Conservation (phyloP, 2,329 filamentous ascomycete genomes). For the Nothomitra cinnamomea region DNA sequence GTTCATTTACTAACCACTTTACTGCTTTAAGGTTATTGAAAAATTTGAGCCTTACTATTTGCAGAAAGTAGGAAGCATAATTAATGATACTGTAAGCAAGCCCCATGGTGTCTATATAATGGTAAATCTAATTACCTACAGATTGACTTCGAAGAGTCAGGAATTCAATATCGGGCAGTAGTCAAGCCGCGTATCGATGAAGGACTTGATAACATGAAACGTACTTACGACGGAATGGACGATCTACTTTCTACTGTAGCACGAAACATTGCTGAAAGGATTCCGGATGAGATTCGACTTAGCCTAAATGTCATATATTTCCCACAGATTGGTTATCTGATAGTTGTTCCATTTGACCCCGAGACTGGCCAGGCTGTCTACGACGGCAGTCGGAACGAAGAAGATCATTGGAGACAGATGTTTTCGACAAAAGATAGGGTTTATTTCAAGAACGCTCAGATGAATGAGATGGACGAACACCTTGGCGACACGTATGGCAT, state of each 20-base stretch:
- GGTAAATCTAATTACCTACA: slow-evolving; percentile 11
- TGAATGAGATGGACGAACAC: slow-evolving; percentile 62
- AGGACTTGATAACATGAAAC: slow-evolving; percentile 62
- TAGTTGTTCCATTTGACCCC: slow-evolving; percentile 49
- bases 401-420: slow-evolving; percentile 56
- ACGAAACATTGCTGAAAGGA: slow-evolving; percentile 39
- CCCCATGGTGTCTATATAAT: not conserved
- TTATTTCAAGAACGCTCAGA: slow-evolving; percentile 76
- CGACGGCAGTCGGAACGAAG: slow-evolving; percentile 37
- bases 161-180: slow-evolving; percentile 51
- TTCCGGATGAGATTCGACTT: slow-evolving; percentile 40
- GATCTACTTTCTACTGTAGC: slow-evolving; percentile 53
- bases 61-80: slow-evolving; percentile 48
- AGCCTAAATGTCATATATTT: slow-evolving; percentile 71
- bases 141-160: slow-evolving; percentile 68
- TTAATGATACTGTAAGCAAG: slow-evolving; percentile 42
- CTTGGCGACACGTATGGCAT: slow-evolving; percentile 73
- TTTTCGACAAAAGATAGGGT: slow-evolving; percentile 54
- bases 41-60: slow-evolving; percentile 42
- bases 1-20: not conserved
- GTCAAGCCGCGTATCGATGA: slow-evolving; percentile 55
- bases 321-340: slow-evolving; percentile 80
- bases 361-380: slow-evolving; percentile 42
- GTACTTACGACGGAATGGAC: slow-evolving; percentile 61
- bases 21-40: slow-evolving; percentile 38